Base-by-base conservation (phyloP, 139 green algal genomes). In the Tetraselmis striata region DNA sequence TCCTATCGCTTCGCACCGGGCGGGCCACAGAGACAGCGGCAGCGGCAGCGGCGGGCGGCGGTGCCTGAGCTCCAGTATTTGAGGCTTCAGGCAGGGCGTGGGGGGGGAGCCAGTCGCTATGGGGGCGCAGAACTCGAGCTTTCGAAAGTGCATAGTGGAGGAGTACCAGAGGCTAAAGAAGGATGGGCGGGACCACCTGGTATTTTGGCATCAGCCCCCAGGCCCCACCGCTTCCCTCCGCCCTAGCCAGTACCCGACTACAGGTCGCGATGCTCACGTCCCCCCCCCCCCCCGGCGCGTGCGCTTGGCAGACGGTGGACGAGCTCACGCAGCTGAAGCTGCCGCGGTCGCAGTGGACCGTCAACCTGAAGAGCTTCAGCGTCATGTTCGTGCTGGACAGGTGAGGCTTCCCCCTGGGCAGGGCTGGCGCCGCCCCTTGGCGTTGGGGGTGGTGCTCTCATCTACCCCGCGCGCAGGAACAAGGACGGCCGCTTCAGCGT, bases 321-420 rank as follows among this genome's bases (percentile, higher is more conserved):
- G 59, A 85, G 77, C 25, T 85, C 25, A 45, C 82, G 59, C 28
- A 29, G 30, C 59, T 85, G 2, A 5, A 75, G 28, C 76, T 84
- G 76, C 81, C 81, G 25, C 75, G 28, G 1, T 85, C 82, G 1
- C 11, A 59, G 1, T 81, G 67, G 77, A 45, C 58, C 1, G 24
- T 89, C 1, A 82, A 86, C 28, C 29, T 83, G 23, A 79, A 59
- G 2, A 80, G 87, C 30, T 75, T 89, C 1, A 84, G 84, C 28
- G 78, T 86, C 25, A 80, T 91, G 0, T 91, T 84, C 81, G 80
- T 86, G 58, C 79, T 90, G 23, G 88, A 91, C 83, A 91, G 81
- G 87, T 90, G 31, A 26, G 31, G 23, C 2, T 28, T 29, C 23
- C 45, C 23, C 1, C n/a, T n/a, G n/a, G n/a, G n/a, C n/a, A n/a